Conservation (phyloP, 371 early-diverging fungal species). For the Blastocladiella emersonii region DNA sequence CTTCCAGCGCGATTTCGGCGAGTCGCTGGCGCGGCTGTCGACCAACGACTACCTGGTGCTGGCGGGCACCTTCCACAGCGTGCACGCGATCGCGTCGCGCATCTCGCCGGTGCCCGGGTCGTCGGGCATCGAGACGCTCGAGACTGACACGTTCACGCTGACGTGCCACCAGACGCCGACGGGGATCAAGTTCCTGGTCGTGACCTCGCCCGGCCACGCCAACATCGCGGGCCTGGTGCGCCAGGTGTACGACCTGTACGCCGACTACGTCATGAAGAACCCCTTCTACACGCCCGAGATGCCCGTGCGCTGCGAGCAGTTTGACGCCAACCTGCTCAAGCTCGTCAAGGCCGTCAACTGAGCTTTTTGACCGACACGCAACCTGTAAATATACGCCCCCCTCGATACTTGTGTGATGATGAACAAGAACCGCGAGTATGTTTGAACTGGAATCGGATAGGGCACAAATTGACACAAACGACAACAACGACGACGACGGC, state of each 20-base stretch:
- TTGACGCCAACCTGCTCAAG: conserved; percentile 66
- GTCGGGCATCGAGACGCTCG: conserved; percentile 79
- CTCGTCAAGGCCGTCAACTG: conserved; percentile 34
- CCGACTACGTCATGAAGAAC: conserved; percentile 96
- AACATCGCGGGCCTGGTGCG: conserved; percentile 57
- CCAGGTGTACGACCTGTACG: conserved; percentile 74
- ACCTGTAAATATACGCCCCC: too few relatives aligned
- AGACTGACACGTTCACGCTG: conserved; percentile 76
- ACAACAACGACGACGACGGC: too few relatives aligned
- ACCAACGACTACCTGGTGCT: conserved; percentile 91
- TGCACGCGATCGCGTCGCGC: conserved; percentile 89
- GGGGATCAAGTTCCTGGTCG: conserved; percentile 85
- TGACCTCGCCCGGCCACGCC: conserved; percentile 60
- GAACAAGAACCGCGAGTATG: too few relatives aligned
- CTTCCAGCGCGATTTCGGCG: conserved; percentile 71
- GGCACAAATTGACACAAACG: too few relatives aligned
- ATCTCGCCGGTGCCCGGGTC: conserved; percentile 72
- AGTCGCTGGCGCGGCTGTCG: conserved; percentile 50
- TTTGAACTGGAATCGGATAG: too few relatives aligned
- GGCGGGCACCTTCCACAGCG: conserved; percentile 93
- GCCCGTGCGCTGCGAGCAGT: conserved; percentile 94
- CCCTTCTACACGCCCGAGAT: conserved; percentile 97
- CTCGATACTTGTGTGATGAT: too few relatives aligned
- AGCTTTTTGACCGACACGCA: too few relatives aligned
- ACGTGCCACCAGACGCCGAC: conserved; percentile 88